Percentiles rank a stretch among this genome's conserved stretches.
Evolutionary conservation across 2,329 filamentous ascomycete genomes (phyloP).

Genomic region (Drechslerella dactyloides): DNA sequence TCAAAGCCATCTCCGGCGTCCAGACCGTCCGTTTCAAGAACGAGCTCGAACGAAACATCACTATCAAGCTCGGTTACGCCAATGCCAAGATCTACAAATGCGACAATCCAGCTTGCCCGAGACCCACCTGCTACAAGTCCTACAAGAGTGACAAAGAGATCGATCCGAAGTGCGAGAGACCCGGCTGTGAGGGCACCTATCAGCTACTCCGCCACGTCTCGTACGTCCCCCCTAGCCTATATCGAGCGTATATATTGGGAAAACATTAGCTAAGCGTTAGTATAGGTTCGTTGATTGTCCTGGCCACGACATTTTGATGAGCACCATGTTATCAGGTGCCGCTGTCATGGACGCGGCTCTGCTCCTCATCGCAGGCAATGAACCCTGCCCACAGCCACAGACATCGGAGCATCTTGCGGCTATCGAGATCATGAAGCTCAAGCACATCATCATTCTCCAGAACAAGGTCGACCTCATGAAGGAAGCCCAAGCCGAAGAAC

Average conservation of each 20-base stretch:
- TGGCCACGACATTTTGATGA: slow-evolving; percentile 99
- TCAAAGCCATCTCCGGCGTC: slow-evolving; percentile 98
- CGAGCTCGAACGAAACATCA: slow-evolving; percentile 98
- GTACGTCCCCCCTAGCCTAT: slow-evolving; percentile 63
- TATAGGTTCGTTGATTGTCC: slow-evolving; percentile 94
- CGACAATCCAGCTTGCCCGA: slow-evolving; percentile 86
- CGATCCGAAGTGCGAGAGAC: slow-evolving; percentile 91
- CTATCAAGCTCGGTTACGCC: slow-evolving; percentile 98
- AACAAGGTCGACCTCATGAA: slow-evolving; percentile 99
- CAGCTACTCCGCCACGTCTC: slow-evolving; percentile 88
- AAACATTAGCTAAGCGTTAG: slow-evolving; percentile 2
- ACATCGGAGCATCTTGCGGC: slow-evolving; percentile 98
- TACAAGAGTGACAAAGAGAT: slow-evolving; percentile 99
- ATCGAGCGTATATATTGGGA: slow-evolving; percentile 5
- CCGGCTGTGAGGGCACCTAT: slow-evolving; percentile 88
- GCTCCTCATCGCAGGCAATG: slow-evolving; percentile 95
- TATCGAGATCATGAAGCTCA: slow-evolving; percentile 99
- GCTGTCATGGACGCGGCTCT: slow-evolving; percentile 99
- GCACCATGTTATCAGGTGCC: slow-evolving; percentile 98
- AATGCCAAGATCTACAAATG: slow-evolving; percentile 99
- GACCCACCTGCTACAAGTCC: slow-evolving; percentile 93
- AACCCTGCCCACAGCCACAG: slow-evolving; percentile 96
- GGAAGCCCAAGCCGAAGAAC: slow-evolving; percentile 88
- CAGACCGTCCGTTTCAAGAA: slow-evolving; percentile 99
- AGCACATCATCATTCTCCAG: slow-evolving; percentile 99